Evolutionary conservation across 164 flowering plant species (phyloP), one percentile per base, ranked within the genome.

Genomic region (Akebia trifoliata): DNA sequence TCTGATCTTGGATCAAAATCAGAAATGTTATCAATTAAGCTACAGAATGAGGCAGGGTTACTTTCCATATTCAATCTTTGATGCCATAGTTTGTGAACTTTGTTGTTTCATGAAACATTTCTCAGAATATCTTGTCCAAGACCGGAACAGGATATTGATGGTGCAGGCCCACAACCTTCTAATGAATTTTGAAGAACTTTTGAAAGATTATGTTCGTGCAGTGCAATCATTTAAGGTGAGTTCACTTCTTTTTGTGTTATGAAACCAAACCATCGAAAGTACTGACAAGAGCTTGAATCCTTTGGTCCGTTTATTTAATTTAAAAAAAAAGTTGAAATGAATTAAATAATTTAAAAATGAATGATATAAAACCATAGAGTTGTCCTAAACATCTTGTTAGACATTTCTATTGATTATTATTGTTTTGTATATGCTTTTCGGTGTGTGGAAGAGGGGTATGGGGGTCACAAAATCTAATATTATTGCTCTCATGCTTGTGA

Each of bases 151-250:
- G n/a, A n/a, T n/a, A n/a, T n/a, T 60, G 53, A 25, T 55, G 62
- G 21, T 73, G 56, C 68, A 93, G 99, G 92, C 99, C 32, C 80
- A 87, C 54, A 78, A 84, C 46, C 77, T 93, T 45, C 61, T 93
- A 46, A 89, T 90, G 96, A 85, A 84, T 64, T 93, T 93, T 74
- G 98, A 93, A 76, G 98, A 93, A 70, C 97, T 97, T 25, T 73
- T 90, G 75, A 93, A 93, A 74, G 99, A 93, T 69, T 93, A 90
- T 74, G 97, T 87, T 42, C 99, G 85, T 40, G 85, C 96, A 60
- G 97, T 93, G 64, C 99, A 93, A 34, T 93, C 97, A 59, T 84
- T 93, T 48, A 93, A 87, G 97, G 99, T 79, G 43, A 54, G 56
- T 61, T 37, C 56, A 7, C 2, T 46, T 56, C 14, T 22, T 54